A percentile compares a stretch with the other conserved stretches of the same genome.
Evolutionary conservation across 352 stramenopile species (phyloP).

Genomic region (Phytophthora colocasiae): DNA sequence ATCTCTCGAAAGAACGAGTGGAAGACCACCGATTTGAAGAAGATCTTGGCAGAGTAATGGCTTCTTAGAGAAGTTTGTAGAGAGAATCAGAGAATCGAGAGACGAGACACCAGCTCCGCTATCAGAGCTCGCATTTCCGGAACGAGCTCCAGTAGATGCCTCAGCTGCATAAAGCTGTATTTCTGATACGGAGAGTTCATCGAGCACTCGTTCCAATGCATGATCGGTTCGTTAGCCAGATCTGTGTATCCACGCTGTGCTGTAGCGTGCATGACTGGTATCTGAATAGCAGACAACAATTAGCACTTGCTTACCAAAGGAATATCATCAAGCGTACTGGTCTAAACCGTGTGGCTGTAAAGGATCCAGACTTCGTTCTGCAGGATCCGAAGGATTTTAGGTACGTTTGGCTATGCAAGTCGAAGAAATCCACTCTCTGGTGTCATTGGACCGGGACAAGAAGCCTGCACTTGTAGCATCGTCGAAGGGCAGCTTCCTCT

Average conservation of each 20-base stretch:
- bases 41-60: conserved; percentile 67
- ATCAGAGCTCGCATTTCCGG: conserved; percentile 63
- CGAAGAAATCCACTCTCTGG: conserved; percentile 68
- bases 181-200: conserved; percentile 69
- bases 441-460: conserved; percentile 57
- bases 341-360: conserved; percentile 68
- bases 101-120: conserved; percentile 56
- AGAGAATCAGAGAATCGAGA: conserved; percentile 70
- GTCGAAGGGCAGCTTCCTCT: conserved; percentile 79
- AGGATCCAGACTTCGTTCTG: conserved; percentile 68
- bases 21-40: conserved; percentile 75
- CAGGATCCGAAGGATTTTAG: conserved; percentile 67
- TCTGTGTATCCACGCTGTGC: conserved; percentile 79
- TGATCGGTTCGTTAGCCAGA: conserved; percentile 62
- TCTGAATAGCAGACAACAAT: conserved; percentile 27
- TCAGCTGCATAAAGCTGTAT: conserved; percentile 68
- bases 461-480: conserved; percentile 71
- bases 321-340: conserved; percentile 48
- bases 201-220: conserved; percentile 63
- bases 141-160: conserved; percentile 53
- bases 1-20: conserved; percentile 69
- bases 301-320: too few relatives aligned
- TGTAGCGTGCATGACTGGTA: conserved; percentile 59
- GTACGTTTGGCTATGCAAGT: conserved; percentile 71
- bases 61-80: conserved; percentile 64